A percentile compares a stretch with the other conserved stretches of the same genome.
phyloP scores from a whole-genome alignment of 306 rosid species.

The Inga leiocalycina region DNA sequence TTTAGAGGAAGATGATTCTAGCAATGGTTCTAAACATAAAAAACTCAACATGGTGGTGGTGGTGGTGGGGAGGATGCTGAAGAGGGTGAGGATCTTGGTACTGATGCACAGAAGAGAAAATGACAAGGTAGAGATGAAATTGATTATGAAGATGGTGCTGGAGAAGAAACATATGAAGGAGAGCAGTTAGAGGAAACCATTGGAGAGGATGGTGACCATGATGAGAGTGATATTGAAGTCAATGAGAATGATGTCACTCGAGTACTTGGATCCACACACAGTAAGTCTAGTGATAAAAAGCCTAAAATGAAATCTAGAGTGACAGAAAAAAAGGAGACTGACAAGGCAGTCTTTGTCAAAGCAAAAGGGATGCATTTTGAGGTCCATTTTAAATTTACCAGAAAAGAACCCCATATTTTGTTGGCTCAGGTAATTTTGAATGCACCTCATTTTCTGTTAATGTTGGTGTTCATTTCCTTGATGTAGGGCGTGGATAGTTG shows the following conservation, averaged over 20 bases:
- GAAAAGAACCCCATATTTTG: constrained; percentile 67
- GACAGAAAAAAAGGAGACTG: constrained; percentile 40
- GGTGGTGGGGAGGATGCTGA: constrained; percentile 52
- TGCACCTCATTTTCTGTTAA: constrained; percentile 17
- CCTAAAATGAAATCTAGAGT: constrained; percentile 23
- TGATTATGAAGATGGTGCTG: constrained; percentile 85
- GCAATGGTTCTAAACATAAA: constrained; percentile 37
- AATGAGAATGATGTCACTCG: constrained; percentile 39
- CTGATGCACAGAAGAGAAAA: constrained; percentile 71
- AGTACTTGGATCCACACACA: constrained; percentile 32
- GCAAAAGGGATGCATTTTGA: constrained; percentile 65
- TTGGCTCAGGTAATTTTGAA: constrained; percentile 70
- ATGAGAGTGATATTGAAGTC: constrained; percentile 47
- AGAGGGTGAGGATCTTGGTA: constrained; percentile 75
- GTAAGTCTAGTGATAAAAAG: constrained; percentile 34
- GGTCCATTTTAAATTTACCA: constrained; percentile 65
- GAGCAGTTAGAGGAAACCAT: constrained; percentile 49
- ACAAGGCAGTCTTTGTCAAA: constrained; percentile 58
- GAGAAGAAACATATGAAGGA: constrained; percentile 50
- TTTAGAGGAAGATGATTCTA: constrained; percentile 47
- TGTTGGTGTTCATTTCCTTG: neutral
- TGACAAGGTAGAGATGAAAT: constrained; percentile 76
- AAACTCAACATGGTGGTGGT: constrained; percentile 35
- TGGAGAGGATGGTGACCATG: constrained; percentile 46
- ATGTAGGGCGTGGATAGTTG: neutral